A percentile compares a stretch with the other conserved stretches of the same genome.
Evolutionary conservation across 345 rosid species (phyloP).

Genomic region (Psidium guajava): DNA sequence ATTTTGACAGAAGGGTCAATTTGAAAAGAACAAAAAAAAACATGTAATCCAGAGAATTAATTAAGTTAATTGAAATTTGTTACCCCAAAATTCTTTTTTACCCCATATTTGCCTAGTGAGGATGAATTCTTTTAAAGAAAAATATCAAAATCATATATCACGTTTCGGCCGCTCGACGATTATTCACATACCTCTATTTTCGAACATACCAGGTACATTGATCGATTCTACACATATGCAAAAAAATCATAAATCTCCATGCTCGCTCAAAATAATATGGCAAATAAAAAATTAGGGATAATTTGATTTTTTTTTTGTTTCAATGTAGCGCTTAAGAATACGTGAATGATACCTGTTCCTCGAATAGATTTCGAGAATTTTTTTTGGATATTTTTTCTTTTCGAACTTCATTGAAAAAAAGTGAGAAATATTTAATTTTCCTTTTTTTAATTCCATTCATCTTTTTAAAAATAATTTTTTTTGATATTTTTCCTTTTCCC

Average conservation of each 20-base stretch:
- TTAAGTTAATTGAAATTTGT: too few relatives aligned
- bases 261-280: background rate
- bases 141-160: background rate
- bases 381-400: too few relatives aligned
- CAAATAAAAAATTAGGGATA: background rate
- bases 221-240: background rate
- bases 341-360: background rate
- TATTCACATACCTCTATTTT: background rate
- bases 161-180: fast-evolving
- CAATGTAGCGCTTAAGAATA: background rate
- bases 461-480: too few relatives aligned
- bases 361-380: too few relatives aligned
- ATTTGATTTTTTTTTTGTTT: background rate
- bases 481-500: too few relatives aligned
- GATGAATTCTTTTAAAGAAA: background rate
- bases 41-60: too few relatives aligned
- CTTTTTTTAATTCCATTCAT: background rate
- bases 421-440: background rate
- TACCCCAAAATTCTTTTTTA: too few relatives aligned
- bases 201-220: too few relatives aligned
- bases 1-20: too few relatives aligned
- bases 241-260: background rate
- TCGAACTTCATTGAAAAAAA: background rate
- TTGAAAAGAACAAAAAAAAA: too few relatives aligned
- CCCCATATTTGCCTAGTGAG: background rate